phyloP scores from a whole-genome alignment of 2,329 filamentous ascomycete genomes.

The Colletotrichum sp. region DNA sequence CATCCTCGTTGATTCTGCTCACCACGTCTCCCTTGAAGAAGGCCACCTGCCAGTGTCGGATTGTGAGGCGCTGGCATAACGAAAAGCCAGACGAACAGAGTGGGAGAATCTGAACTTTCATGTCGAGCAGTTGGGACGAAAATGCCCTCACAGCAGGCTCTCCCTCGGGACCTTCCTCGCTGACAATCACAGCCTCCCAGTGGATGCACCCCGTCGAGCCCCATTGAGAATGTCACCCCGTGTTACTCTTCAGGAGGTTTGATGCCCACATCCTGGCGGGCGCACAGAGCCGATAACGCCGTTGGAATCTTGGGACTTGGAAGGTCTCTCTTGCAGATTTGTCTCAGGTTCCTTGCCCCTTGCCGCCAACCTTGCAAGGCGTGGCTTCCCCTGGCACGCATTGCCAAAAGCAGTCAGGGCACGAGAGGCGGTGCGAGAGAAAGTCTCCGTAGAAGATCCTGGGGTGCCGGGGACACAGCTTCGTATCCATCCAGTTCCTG shows the following conservation, averaged over 20 bases:
- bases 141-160: not conserved
- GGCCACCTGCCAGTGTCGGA: slow-evolving; percentile 2
- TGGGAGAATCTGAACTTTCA: slow-evolving; percentile 6
- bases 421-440: slow-evolving; percentile 11
- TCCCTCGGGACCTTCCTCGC: not conserved
- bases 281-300: slow-evolving; percentile 15
- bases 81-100: not conserved
- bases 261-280: slow-evolving; percentile 12
- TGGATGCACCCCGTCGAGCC: not conserved
- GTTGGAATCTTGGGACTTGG: slow-evolving; percentile 1
- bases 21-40: not conserved
- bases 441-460: slow-evolving; percentile 18
- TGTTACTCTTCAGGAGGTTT: slow-evolving; percentile 19
- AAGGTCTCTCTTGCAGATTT: slow-evolving; percentile 2
- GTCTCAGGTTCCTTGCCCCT: slow-evolving; percentile 21
- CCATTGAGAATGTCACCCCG: slow-evolving; percentile 9
- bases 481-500: slow-evolving; percentile 1
- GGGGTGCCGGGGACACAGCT: not conserved
- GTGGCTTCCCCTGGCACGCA: slow-evolving; percentile 12
- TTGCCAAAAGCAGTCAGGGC: slow-evolving; percentile 2
- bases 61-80: not conserved
- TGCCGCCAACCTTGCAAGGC: slow-evolving; percentile 18
- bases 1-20: not conserved
- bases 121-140: slow-evolving; percentile 6
- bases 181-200: not conserved